Evolutionary conservation across 2,329 filamentous ascomycete species (phyloP), one percentile per base, ranked within the genome.

Genomic region (Botrytis hyacinthi): DNA sequence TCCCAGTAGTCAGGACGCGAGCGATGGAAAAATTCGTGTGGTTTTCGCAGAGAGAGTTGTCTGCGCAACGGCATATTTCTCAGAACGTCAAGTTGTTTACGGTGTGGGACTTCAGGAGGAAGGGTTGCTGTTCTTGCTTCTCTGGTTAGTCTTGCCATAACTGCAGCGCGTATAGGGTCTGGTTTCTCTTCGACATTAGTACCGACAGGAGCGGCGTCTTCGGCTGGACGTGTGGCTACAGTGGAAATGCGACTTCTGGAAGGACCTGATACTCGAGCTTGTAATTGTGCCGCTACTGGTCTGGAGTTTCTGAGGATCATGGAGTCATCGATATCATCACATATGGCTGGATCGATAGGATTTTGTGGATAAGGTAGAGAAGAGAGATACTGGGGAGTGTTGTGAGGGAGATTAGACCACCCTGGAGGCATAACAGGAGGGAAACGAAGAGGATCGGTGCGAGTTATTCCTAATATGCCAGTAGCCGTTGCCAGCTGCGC

Each of bases 361-460:
- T 9, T 26, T 20, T 5, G n/a, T 29, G 3, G 37, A 57, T 9
- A 1, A 7, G 16, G 16, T 8, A 16, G 14, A 29, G 2, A 5
- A 57, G 29, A 16, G n/a, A 18, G 14, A 32, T 57, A 8, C 3
- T 20, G 3, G 29, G 37, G 40, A 40, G 22, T 5, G 4, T 10
- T n/a, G 2, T 51, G 48, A 12, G 26, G 6, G 4, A 5, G 1
- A 35, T 35, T 9, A 18, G 16, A 7, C 20, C 1, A 8, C 1
- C 10, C 9, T 12, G 22, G 20, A 35, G 16, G 14, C 37, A 44
- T 7, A 5, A 4, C 6, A 9, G 26, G 3, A 29, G 40, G 8
- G 4, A 14, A 3, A 35, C 1, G 40, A 10, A 14, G 3, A 32
- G 40, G 8, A 32, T 14, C 8, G 20, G 10, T 6, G n/a, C 42